Evolutionary conservation across 331 rosid species (phyloP), one percentile per base, ranked within the genome.

Genomic region (Acacia pycnantha): DNA sequence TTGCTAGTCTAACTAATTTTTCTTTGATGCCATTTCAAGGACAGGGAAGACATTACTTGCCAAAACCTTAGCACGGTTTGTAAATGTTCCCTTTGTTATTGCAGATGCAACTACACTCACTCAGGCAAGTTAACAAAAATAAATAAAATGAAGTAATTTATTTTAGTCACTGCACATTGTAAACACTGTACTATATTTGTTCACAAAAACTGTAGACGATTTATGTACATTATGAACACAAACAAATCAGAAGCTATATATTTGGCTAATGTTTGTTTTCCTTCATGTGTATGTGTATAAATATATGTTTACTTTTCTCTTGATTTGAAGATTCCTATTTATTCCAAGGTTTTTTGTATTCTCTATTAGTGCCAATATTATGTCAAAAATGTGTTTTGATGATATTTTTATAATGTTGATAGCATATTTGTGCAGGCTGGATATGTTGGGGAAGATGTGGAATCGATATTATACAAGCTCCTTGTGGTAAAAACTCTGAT

Each of bases 21-120:
- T 76, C 85, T 82, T 37, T 37, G 41, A 83, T 89, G 85, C 84
- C 87, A 79, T 92, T 86, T 94, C 97, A 94, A 94, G 99, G 97
- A 96, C 98, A 96, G 99, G 99, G 95, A 96, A 96, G 93, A 96
- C 99, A 65, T 87, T 96, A 91, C 99, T 96, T 56, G 99, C 99
- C 85, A 96, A 96, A 93, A 96, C 98, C 80, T 88, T 96, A 92
- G 99, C 98, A 31, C 92, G 95, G 56, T 92, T 90, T 90, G 99
- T 94, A 79, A 96, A 96, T 83, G 98, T 96, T 64, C 99, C 99
- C 53, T 96, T 96, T 86, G 98, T 94, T 61, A 94, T 96, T 74
- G 94, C 99, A 5, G 99, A 96, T 87, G 98, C 99, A 46, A 96
- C 99, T 76, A 90, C 99, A 51, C 90, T 96, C 64, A 96, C 99